These are phyloP conservation scores for Ascochyta koolunga DNA, from an alignment of 2,329 filamentous ascomycete species.

Conservation along the genomic window DNA sequence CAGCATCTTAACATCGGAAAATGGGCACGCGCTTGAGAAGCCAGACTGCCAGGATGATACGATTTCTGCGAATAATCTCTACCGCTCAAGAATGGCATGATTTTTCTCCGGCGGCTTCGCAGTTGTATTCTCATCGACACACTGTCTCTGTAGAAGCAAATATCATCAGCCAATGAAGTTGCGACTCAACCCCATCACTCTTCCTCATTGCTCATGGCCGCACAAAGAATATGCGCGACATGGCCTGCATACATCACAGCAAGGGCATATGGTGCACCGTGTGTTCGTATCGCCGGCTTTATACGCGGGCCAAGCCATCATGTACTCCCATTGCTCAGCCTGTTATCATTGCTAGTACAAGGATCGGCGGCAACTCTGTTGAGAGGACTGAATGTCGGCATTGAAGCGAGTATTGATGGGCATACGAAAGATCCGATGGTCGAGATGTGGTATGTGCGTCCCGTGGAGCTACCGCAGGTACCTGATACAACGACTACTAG, in stretches of 20 bases:
- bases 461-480: constrained; percentile 15
- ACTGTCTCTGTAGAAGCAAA: not conserved
- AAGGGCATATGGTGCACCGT: constrained; percentile 12
- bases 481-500: constrained; percentile 7
- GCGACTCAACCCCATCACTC: not conserved
- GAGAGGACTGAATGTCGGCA: not conserved
- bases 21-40: constrained; percentile 4
- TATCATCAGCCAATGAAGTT: not conserved
- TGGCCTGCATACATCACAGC: constrained; percentile 5
- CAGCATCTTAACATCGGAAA: not conserved
- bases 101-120: not conserved
- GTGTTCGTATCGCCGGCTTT: not conserved
- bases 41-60: not conserved
- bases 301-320: not conserved
- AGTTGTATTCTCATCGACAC: not conserved
- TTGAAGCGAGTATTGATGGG: constrained; percentile 5
- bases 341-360: not conserved
- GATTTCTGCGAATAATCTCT: not conserved
- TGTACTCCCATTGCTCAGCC: not conserved
- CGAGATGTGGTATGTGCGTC: constrained; percentile 9
- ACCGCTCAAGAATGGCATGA: not conserved
- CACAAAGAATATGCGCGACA: constrained; percentile 11
- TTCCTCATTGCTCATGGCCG: not conserved
- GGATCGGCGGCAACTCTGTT: not conserved
- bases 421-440: not conserved